These are phyloP conservation scores for Mortierella sp. DNA, from an alignment of 371 early-diverging fungal genomes.

Conservation along the genomic window DNA sequence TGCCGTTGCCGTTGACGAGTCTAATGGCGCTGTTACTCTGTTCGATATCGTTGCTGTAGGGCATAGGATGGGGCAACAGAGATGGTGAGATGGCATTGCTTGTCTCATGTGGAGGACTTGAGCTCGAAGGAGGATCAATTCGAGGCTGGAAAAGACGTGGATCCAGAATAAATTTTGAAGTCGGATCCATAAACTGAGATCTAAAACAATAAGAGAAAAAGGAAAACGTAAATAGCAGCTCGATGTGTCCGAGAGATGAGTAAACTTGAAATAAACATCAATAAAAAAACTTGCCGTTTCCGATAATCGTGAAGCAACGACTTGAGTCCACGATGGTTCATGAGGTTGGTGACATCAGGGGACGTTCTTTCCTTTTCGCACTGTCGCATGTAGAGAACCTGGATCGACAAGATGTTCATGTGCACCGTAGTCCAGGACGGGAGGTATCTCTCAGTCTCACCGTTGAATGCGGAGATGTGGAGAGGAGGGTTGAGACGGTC, in stretches of 20 bases:
- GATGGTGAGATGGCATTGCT: not conserved
- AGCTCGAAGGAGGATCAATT: not conserved
- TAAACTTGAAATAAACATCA: not conserved
- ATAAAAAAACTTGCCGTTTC: not conserved
- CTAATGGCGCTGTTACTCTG: not conserved
- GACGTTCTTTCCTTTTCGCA: not conserved
- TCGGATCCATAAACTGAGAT: not conserved
- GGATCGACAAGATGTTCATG: constrained; percentile 14
- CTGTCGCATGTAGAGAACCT: constrained; percentile 3
- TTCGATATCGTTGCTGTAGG: not conserved
- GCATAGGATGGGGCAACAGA: not conserved
- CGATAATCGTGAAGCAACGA: not conserved
- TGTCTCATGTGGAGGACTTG: not conserved
- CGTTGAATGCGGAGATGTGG: not conserved
- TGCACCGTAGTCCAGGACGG: not conserved
- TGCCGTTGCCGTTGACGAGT: not conserved
- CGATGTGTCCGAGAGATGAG: not conserved
- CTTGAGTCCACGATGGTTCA: not conserved
- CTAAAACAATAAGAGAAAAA: not conserved
- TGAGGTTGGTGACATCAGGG: not conserved
- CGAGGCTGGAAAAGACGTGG: constrained; percentile 2
- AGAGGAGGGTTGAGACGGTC: constrained; percentile 2
- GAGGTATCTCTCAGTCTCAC: not conserved
- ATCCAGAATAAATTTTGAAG: not conserved
- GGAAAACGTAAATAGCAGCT: not conserved